Base-by-base conservation (phyloP, 371 early-diverging fungal genomes). In the Zychaea mexicana region DNA sequence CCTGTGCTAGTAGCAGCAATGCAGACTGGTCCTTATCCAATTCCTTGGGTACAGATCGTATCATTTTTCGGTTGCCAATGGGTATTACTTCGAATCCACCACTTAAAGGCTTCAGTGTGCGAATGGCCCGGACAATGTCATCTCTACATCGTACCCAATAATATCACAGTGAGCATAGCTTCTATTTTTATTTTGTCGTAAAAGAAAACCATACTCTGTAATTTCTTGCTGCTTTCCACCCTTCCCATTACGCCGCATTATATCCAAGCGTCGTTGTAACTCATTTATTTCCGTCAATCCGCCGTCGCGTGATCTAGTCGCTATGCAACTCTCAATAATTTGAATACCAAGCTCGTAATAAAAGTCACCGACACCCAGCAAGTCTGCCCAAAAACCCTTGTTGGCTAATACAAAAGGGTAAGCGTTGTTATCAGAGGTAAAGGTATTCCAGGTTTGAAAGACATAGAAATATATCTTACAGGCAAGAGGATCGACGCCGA, bases 301-400 rank as follows among this genome's bases (percentile, higher is more conserved):
- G 1, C 98, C 98, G 65, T 95, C 95, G 19, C 84, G 71, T n/a
- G 85, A 81, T 26, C 97, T 77, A 0, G 94, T 93, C 12, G 85
- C 82, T 22, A 96, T 81, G 62, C 97, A 98, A 0, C 90, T 85
- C 62, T 96, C 96, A 27, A 93, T 90, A 45, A 96, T 90, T 67
- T 96, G 97, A 21, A 98, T 89, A 1, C 91, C 95, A 6, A 98
- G 83, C 57, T 97, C 97, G 68, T 95, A 96, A 74, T 98, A 98
- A 76, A 97, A 98, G 70, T 98, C 98, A n/a, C 98, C 96, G 0
- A 97, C 90, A 0, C 98, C 98, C 6, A 98, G 78, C 21, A 97
- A 73, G 61, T 95, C 96, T 0, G 94, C 88, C 96, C 96, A 96
- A 66, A 94, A 93, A 27, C 96, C 95, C 74, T 98, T 98, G 66